These are phyloP conservation scores for Arctium lappa DNA, from an alignment of 129 eudicot species.

Conservation along the genomic window DNA sequence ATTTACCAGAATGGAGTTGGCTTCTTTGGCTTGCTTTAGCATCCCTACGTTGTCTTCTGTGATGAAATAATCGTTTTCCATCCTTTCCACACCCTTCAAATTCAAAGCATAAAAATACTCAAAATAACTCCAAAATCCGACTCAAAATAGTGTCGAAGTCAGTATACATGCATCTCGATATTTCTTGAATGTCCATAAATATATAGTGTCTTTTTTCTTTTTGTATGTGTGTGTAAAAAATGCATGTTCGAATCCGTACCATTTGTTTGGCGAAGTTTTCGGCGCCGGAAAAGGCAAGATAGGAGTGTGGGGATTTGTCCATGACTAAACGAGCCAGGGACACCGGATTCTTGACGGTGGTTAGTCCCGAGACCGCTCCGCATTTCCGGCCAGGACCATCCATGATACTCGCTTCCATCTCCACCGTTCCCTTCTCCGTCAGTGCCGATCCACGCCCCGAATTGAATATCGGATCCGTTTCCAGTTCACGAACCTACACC, in stretches of 20 bases:
- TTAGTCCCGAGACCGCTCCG: constrained; percentile 88
- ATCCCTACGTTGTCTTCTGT: constrained; percentile 79
- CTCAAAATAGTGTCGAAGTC: no score
- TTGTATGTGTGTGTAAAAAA: no score
- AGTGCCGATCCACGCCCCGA: constrained; percentile 96
- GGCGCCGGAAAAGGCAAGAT: constrained; percentile 86
- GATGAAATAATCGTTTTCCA: constrained; percentile 72
- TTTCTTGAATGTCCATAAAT: no score
- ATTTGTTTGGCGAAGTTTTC: constrained; percentile 78
- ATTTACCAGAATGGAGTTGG: constrained; percentile 76
- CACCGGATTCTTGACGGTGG: constrained; percentile 84
- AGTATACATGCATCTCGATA: no score
- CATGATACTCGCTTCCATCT: constrained; percentile 99
- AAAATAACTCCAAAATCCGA: neutral
- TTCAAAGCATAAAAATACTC: neutral
- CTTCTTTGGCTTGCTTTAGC: constrained; percentile 86
- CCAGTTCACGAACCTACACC: constrained; percentile 73
- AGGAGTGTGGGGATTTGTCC: constrained; percentile 95
- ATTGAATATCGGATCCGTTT: constrained; percentile 74
- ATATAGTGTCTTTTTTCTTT: no score
- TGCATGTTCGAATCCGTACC: constrained; percentile 19
- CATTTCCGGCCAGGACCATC: constrained; percentile 69
- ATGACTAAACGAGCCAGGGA: constrained; percentile 90
- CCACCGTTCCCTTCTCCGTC: constrained; percentile 85
- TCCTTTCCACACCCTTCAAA: constrained; percentile 71